Evolutionary conservation across 2,329 filamentous ascomycete species (phyloP), one percentile per base, ranked within the genome.

Genomic region (Pyricularia sp.): DNA sequence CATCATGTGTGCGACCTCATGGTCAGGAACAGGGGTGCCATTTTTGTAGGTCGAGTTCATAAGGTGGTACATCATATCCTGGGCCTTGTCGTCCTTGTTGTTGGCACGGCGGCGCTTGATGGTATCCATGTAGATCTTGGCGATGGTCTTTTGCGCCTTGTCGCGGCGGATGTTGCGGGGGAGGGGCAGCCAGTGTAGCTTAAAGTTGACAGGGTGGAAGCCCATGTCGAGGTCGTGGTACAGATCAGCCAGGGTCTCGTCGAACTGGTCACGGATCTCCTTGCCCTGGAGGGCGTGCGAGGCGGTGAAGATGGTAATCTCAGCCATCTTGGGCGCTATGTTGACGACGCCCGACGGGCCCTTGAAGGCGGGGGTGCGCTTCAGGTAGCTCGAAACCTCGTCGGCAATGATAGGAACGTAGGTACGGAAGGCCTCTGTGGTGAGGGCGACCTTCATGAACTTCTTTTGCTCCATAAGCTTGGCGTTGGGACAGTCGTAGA

Each of bases 381-480:
- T 80, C 73, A 90, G 76, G 72, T 90, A 93, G 69, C 84, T 80
- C 62, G 83, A 76, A 65, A 88, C 84, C 74, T 93, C 90, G 66
- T 81, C 76, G 67, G 85, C 83, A 74, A 93, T 92, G 72, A 92
- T 78, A 57, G 80, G 84, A 61, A 93, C 89, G 73, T 93, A 89
- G 22, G 75, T 74, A 66, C 78, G 81, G 69, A 90, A 82, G 2
- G 86, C 84, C 28, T 84, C 82, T 66, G 84, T 82, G 1, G 87
- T 89, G 40, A 89, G 81, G 59, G 87, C 86, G 68, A 86, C 85
- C 73, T 90, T 89, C 81, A 89, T 85, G 70, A 89, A 89, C 79
- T 90, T 91, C 80, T 93, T 93, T 78, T 94, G 90, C 77, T 94
- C 90, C 89, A 93, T 93, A 67, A 93, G 81, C 76, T 92, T 92